Percentiles rank a stretch among this genome's conserved stretches.
Conservation (phyloP, 2,329 filamentous ascomycete species). For the Whalleya microplaca region DNA sequence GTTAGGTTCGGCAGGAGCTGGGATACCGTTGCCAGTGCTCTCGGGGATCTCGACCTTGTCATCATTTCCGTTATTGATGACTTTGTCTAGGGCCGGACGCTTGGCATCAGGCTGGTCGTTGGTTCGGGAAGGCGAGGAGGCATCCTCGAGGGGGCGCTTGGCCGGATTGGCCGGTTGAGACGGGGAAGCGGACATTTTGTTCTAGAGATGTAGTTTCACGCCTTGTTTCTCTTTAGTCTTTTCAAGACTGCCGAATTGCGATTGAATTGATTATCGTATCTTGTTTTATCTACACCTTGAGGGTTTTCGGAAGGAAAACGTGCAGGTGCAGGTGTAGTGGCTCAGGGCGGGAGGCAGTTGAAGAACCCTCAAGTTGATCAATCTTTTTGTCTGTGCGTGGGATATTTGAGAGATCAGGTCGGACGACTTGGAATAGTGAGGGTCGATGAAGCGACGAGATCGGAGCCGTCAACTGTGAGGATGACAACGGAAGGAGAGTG, state of each 20-base stretch:
- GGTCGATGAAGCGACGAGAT: conserved; percentile 37
- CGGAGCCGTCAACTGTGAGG: conserved; percentile 26
- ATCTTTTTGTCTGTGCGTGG: conserved; percentile 32
- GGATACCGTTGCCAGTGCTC: conserved; percentile 42
- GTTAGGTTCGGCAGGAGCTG: conserved; percentile 50
- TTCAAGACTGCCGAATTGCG: conserved; percentile 42
- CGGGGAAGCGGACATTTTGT: conserved; percentile 75
- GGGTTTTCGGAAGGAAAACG: conserved; percentile 89
- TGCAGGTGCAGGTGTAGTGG: conserved; percentile 88
- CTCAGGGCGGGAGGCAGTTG: conserved; percentile 48
- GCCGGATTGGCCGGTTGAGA: conserved; percentile 68
- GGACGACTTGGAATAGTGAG: conserved; percentile 31
- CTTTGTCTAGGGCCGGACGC: conserved; percentile 92
- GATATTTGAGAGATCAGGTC: conserved; percentile 33
- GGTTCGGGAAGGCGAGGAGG: conserved; percentile 88
- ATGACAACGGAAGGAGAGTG: conserved; percentile 25
- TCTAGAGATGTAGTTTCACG: conserved; percentile 41
- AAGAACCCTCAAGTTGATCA: conserved; percentile 30
- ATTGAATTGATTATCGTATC: conserved; percentile 52
- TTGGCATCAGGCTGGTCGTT: conserved; percentile 97
- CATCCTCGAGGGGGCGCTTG: conserved; percentile 96
- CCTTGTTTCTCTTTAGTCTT: conserved; percentile 41
- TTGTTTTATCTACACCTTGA: conserved; percentile 82
- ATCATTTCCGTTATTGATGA: conserved; percentile 64
- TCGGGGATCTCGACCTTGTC: conserved; percentile 45